Base-by-base conservation (phyloP, 257 asterid genomes). In the Prunella vulgaris region DNA sequence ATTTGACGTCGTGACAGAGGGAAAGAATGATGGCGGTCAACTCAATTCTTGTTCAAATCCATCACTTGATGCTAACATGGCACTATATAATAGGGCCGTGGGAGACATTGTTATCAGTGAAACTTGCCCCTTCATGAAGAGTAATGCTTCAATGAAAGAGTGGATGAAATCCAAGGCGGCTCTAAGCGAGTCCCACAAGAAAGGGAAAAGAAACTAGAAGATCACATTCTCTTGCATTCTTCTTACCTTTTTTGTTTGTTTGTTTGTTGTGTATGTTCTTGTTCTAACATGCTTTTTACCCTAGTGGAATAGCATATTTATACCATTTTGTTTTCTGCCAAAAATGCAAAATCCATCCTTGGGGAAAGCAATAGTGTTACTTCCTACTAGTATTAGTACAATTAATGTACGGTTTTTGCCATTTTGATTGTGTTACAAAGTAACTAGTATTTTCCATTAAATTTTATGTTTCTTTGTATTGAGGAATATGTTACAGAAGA, bases 91-190 rank as follows among this genome's bases (percentile, higher is more conserved):
- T 14, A 74, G 74, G 67, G 74, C 74, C 21, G 5, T 62, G 3
- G 82, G 68, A 56, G 87, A 71, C 32, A 54, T 70, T 35, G 83
- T 78, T 49, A 51, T 71, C 1, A 81, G 82, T 14, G 90, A 79
- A 71, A 77, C 82, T 48, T 92, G 86, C 77, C 83, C 87, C 60
- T 92, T 92, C 81, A 86, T 86, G 87, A 92, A 80, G 79, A 89
- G 73, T 72, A 73, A 80, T 74, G 84, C 92, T 75, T 92, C 98
- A 38, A 48, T 82, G 90, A 92, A 78, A 77, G 89, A 89, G 75
- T 92, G 93, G 96, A 68, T 30, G 60, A 92, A 82, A 72, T 49
- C 84, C 25, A 92, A 79, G 76, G 85, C 93, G 4, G 83, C 92
- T 72, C 30, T 88, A 69, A 81, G 85, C 70, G 80, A 87, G 24